phyloP scores from a whole-genome alignment of 352 stramenopile genomes.

The Pythium scleroteichum region DNA sequence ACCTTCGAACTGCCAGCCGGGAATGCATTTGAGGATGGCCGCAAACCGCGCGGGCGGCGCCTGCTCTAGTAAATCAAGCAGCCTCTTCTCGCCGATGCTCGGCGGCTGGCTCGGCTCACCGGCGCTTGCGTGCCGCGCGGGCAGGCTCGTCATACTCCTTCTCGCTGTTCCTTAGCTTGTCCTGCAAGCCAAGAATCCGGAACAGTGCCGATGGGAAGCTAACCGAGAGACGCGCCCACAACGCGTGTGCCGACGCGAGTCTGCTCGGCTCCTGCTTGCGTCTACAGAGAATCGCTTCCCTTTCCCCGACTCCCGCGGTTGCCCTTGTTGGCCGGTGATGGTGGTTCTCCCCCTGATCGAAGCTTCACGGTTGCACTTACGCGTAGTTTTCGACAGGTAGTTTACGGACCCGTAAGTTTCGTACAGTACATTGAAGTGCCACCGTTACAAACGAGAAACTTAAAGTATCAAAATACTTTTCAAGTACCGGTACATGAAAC shows the following conservation, averaged over 20 bases:
- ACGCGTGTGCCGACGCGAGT: neutral
- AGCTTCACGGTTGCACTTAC: constrained; percentile 26
- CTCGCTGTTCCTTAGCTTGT: constrained; percentile 3
- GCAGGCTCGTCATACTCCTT: constrained; percentile 15
- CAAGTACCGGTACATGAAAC: constrained; percentile 12
- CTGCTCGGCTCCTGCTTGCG: neutral
- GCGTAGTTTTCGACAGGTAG: constrained; percentile 6
- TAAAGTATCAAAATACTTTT: constrained; percentile 35
- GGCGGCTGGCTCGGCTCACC: constrained; percentile 30
- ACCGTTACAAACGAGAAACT: neutral
- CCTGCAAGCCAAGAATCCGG: neutral
- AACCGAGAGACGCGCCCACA: neutral
- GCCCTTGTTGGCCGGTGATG: neutral
- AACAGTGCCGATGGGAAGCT: neutral
- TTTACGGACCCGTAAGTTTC: constrained; percentile 21
- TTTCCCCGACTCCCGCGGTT: neutral
- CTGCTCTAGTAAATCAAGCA: constrained; percentile 66
- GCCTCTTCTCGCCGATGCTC: constrained; percentile 49
- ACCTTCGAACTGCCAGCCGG: constrained; percentile 78
- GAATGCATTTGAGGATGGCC: constrained; percentile 64
- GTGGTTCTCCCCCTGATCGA: constrained; percentile 8
- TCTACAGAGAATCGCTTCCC: neutral
- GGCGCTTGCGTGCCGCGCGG: constrained; percentile 2
- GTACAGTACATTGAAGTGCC: constrained; percentile 18
- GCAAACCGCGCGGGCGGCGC: constrained; percentile 44